Conservation (phyloP, 805 yeast genomes). For the Candida dajiaensis region DNA sequence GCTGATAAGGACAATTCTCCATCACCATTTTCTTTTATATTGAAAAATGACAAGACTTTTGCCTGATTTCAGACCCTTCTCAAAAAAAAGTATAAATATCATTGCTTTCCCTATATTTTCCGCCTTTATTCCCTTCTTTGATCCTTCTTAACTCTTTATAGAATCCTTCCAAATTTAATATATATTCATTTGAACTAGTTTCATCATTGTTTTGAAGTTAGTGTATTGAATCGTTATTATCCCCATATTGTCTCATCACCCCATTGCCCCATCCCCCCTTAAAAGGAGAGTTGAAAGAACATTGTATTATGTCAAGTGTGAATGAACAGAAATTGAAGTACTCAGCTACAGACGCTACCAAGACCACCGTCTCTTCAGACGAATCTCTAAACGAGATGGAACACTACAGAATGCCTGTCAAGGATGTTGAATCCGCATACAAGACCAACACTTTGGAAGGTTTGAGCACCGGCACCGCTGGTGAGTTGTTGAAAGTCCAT, state of each 20-base stretch:
- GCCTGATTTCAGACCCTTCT: neutral
- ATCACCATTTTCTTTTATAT: neutral
- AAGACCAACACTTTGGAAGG: constrained; percentile 45
- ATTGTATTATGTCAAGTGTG: constrained; percentile 8
- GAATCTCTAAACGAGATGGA: constrained; percentile 15
- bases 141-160: neutral
- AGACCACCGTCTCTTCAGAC: constrained; percentile 9
- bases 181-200: neutral
- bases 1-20: neutral
- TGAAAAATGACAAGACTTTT: neutral
- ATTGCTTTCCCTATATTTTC: neutral
- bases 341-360: constrained; percentile 11
- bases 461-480: constrained; percentile 31
- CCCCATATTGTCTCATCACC: neutral
- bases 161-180: neutral
- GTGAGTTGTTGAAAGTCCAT: constrained; percentile 25
- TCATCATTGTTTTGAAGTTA: neutral
- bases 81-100: neutral
- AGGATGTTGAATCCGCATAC: constrained; percentile 32
- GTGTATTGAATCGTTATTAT: neutral
- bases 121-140: neutral
- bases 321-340: constrained; percentile 15
- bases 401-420: constrained; percentile 25
- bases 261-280: neutral
- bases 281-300: neutral